These are phyloP conservation scores for Fusarium brachygibbosum DNA, from an alignment of 2,329 filamentous ascomycete species.

Conservation along the genomic window DNA sequence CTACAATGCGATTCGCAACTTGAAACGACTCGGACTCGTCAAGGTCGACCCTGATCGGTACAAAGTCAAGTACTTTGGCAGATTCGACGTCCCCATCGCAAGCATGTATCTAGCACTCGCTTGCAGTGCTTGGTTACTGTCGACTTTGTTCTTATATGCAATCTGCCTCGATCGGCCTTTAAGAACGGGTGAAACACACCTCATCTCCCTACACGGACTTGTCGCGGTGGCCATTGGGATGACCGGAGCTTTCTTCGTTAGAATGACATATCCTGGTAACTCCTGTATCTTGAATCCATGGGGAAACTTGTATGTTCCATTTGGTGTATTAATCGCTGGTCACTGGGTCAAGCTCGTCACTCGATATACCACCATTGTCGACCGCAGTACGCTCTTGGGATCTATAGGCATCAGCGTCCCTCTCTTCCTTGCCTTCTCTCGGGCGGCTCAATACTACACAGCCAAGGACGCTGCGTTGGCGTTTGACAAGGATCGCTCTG, in stretches of 20 bases:
- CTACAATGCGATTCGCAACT: conserved; percentile 27
- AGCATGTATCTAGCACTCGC: conserved; percentile 37
- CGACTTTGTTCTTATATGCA: conserved; percentile 38
- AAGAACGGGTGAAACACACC: conserved; percentile 11
- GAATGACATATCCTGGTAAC: conserved; percentile 13
- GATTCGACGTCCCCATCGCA: conserved; percentile 30
- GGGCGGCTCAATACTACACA: conserved; percentile 38
- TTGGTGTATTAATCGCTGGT: conserved; percentile 16
- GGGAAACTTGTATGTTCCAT: conserved; percentile 37
- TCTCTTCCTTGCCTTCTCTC: conserved; percentile 36
- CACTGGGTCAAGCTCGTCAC: conserved; percentile 6
- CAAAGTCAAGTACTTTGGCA: conserved; percentile 18
- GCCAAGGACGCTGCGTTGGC: conserved; percentile 27
- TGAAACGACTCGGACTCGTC: conserved; percentile 38
- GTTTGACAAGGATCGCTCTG: conserved; percentile 11
- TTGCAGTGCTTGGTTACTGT: conserved; percentile 31
- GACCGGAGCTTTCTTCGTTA: conserved; percentile 24
- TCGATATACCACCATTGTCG: not conserved
- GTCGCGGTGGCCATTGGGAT: conserved; percentile 35
- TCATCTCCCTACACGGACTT: conserved; percentile 22
- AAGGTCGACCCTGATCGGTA: conserved; percentile 22
- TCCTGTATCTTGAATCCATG: conserved; percentile 33
- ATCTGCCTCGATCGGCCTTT: conserved; percentile 31
- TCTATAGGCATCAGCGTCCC: conserved; percentile 38
- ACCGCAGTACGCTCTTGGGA: conserved; percentile 18